Base-by-base conservation (phyloP, 306 rosid genomes). In the Dryas alaskensis region DNA sequence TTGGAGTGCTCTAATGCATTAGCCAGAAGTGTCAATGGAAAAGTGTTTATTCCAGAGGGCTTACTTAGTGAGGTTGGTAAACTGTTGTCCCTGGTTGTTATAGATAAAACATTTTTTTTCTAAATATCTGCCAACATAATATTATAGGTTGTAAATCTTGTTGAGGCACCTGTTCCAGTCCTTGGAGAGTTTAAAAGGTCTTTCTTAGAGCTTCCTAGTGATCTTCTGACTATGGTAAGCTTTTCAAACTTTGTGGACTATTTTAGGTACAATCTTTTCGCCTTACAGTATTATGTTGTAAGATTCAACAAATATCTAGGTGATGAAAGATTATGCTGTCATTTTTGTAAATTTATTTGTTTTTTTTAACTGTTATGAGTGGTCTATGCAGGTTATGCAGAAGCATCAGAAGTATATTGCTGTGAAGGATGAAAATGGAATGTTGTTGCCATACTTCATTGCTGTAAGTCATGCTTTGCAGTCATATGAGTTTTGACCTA, bases 331-430 rank as follows among this genome's bases (percentile, higher is more conserved):
- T 8, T 44, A 10, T 55, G 4, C 49, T 67, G 5, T 57, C 0
- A 10, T 46, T 46, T 40, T 5, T 13, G 9, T 60, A 37, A 5
- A n/a, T 22, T 52, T 37, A 44, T 43, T 65, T 72, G 69, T 50
- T 48, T 73, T 46, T 43, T 51, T 65, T 74, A 40, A 77, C 74
- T 31, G 45, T 70, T 43, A 49, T 71, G 50, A 70, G 62, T 39
- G 43, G 67, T 81, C 12, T 64, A 65, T 78, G 74, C 89, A 93
- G 98, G 98, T 93, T 84, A 93, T 91, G 98, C 97, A 93, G 85
- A 93, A 91, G 86, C 98, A 93, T 80, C 98, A 93, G 72, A 93
- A 89, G 54, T 93, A 91, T 84, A 86, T 93, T 81, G 90, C 97
- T 58, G 76, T 93, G 59, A 84, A 82, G 48, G 90, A 89, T 79